These are phyloP conservation scores for Fraxinus greggii DNA, from an alignment of 305 asterid species.

Conservation along the genomic window DNA sequence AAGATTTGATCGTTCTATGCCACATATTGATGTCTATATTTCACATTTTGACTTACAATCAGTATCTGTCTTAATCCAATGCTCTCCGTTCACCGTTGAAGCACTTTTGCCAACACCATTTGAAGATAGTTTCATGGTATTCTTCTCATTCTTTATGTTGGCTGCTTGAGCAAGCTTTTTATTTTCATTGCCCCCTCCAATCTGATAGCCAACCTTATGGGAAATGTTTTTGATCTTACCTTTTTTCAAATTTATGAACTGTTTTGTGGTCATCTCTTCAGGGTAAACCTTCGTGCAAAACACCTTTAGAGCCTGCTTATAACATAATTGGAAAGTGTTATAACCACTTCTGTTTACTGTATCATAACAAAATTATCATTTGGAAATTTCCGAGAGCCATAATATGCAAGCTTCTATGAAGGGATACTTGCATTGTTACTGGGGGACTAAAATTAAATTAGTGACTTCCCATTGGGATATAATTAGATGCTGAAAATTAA, in stretches of 20 bases:
- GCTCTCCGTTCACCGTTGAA: slow-evolving; percentile 41
- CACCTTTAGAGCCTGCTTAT: slow-evolving; percentile 48
- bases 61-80: slow-evolving; percentile 60
- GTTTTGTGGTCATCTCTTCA: slow-evolving; percentile 36
- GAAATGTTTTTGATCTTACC: slow-evolving; percentile 30
- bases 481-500: neutral
- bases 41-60: slow-evolving; percentile 50
- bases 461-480: neutral
- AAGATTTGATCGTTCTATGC: slow-evolving; percentile 21
- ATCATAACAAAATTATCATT: neutral
- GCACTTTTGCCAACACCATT: slow-evolving; percentile 32
- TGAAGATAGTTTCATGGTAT: slow-evolving; percentile 28
- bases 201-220: slow-evolving; percentile 24
- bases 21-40: slow-evolving; percentile 11
- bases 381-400: slow-evolving; percentile 6
- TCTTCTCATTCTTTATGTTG: slow-evolving; percentile 24
- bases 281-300: slow-evolving; percentile 50
- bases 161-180: slow-evolving; percentile 28
- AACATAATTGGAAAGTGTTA: slow-evolving; percentile 21
- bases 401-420: slow-evolving; percentile 3
- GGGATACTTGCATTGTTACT: slow-evolving; percentile 5
- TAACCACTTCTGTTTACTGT: neutral
- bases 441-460: neutral
- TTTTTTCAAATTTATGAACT: slow-evolving; percentile 28
- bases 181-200: slow-evolving; percentile 25